Evolutionary conservation across 2,329 filamentous ascomycete genomes (phyloP), one percentile per base, ranked within the genome.

Genomic region (Alternaria angustiovoidea): DNA sequence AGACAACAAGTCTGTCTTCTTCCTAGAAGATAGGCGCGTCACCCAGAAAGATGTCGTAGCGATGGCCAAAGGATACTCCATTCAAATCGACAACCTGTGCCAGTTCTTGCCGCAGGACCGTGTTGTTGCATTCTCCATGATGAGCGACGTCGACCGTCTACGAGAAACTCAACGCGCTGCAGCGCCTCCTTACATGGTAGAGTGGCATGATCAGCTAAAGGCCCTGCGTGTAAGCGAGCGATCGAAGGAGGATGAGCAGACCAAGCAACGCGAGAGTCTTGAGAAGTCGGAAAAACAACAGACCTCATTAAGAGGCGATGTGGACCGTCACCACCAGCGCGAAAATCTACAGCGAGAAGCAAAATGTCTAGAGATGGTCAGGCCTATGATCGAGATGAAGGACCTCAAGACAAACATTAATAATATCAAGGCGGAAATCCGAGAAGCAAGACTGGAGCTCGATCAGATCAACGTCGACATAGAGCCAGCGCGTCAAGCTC

Each of bases 61-160:
- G 9, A 81, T 97, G 49, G 91, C 90, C 62, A 86, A 83, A 60
- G 85, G 84, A 9, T 88, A 96, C 71, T 90, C 90, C 49, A 98
- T 99, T 52, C 95, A 99, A 78, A 92, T 98, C 65, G 95, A 99
- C 81, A 99, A 99, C 69, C 84, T 99, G 2, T 99, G 95, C 77
- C 95, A 99, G 76, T 99, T 99, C 71, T 82, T 99, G 44, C 95
- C 95, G 0, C 95, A 99, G 78, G 95, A 99, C 75, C 91, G 94
- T 68, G 95, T 99, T 1, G 92, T 93, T 24, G 94, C 97, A 74
- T 99, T 99, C 75, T 93, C 95, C 5, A 90, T 87, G 5, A 87
- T 96, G 67, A 91, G 88, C 8, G 91, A 94, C 0, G 83, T 96
- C 12, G 91, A 96, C 44, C 85, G 97, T 20, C 84, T 99, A 1